A percentile compares a stretch with the other conserved stretches of the same genome.
These are phyloP conservation scores for Camellia granthamiana DNA, from an alignment of 148 eudicot species.

Conservation along the genomic window DNA sequence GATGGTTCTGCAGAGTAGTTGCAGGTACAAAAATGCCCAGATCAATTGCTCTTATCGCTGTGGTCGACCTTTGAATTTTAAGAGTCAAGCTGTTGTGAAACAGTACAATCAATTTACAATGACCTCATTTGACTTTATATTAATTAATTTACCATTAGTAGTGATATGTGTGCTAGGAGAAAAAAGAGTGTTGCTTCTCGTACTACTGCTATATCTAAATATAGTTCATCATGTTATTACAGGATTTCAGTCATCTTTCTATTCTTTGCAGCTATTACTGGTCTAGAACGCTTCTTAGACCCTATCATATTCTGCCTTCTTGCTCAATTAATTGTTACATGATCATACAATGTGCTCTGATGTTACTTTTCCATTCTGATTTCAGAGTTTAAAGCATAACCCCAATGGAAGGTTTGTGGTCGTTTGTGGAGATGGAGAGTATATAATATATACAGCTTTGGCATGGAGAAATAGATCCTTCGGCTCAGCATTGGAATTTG, in stretches of 20 bases:
- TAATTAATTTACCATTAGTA: background rate
- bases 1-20: too few relatives aligned
- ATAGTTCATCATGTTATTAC: background rate
- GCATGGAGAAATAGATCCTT: constrained; percentile 95
- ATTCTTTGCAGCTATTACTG: background rate
- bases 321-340: background rate
- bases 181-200: background rate
- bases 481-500: constrained; percentile 90
- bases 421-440: constrained; percentile 93
- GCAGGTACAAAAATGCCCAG: too few relatives aligned
- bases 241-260: background rate
- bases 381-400: constrained; percentile 83
- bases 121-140: background rate
- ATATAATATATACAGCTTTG: constrained; percentile 75
- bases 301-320: background rate
- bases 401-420: constrained; percentile 98
- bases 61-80: too few relatives aligned
- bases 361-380: background rate
- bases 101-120: background rate
- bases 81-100: background rate
- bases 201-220: background rate
- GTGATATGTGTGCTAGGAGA: background rate
- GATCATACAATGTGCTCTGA: background rate
- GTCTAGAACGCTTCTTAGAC: background rate
- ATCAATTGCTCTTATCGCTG: too few relatives aligned